phyloP scores from a whole-genome alignment of 2,329 filamentous ascomycete species.

The Escovopsis sp. region DNA sequence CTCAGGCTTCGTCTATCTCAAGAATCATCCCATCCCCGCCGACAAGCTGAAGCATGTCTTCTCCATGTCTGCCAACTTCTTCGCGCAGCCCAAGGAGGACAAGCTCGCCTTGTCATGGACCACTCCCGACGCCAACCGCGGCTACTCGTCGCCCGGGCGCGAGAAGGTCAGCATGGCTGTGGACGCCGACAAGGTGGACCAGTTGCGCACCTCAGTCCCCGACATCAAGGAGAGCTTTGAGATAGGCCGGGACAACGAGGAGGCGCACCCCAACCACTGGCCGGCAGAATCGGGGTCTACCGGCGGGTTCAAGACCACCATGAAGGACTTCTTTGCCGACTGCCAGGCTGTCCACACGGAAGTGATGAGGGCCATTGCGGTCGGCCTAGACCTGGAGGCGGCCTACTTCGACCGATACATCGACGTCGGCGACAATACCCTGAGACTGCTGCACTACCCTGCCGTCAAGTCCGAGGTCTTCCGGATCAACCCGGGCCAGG shows the following conservation, averaged over 20 bases:
- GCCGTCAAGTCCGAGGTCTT: slow-evolving; percentile 52
- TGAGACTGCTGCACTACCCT: slow-evolving; percentile 67
- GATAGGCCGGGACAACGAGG: slow-evolving; percentile 46
- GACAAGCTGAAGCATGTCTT: slow-evolving; percentile 49
- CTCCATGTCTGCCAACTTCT: slow-evolving; percentile 54
- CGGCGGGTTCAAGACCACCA: slow-evolving; percentile 50
- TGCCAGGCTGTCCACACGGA: slow-evolving; percentile 63
- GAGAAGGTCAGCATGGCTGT: slow-evolving; percentile 53
- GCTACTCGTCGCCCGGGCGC: slow-evolving; percentile 53
- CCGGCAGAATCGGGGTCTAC: slow-evolving; percentile 29
- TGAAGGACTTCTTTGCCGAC: slow-evolving; percentile 59
- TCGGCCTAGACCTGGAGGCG: slow-evolving; percentile 62
- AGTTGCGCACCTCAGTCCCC: slow-evolving; percentile 41
- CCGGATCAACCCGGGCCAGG: slow-evolving; percentile 49
- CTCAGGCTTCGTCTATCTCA: slow-evolving; percentile 81
- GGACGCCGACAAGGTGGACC: slow-evolving; percentile 41
- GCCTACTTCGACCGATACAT: slow-evolving; percentile 65
- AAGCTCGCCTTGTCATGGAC: slow-evolving; percentile 60
- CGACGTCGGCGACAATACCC: slow-evolving; percentile 52
- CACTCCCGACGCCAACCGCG: slow-evolving; percentile 56
- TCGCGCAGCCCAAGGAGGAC: slow-evolving; percentile 42
- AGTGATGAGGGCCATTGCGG: slow-evolving; percentile 71
- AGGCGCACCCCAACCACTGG: slow-evolving; percentile 63
- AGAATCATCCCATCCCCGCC: slow-evolving; percentile 57
- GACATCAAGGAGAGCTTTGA: slow-evolving; percentile 54